Evolutionary conservation across 176 grass and related monocot species (phyloP).

Genomic region (Typha latifolia): DNA sequence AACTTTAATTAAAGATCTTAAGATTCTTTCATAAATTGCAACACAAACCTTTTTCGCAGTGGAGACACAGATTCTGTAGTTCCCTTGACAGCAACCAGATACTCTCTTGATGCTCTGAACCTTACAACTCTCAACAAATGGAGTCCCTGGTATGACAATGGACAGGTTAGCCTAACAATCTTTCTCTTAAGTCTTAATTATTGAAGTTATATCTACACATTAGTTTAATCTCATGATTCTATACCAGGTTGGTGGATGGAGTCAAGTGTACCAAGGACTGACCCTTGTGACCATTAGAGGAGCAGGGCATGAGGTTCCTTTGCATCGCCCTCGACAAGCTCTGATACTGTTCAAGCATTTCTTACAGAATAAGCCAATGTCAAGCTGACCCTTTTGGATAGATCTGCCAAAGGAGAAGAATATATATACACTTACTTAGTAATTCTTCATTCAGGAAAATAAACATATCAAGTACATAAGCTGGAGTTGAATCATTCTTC

Average conservation of each 20-base stretch:
- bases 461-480: too few species aligned
- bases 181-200: background rate
- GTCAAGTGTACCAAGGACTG: conserved; percentile 36
- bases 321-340: conserved; percentile 33
- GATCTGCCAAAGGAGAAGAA: too few species aligned
- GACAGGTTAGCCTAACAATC: conserved; percentile 32
- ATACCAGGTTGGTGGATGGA: conserved; percentile 42
- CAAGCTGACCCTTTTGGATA: conserved; percentile 1
- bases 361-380: conserved; percentile 24
- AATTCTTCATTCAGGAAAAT: too few species aligned
- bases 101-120: conserved; percentile 69
- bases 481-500: too few species aligned
- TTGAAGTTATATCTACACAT: background rate
- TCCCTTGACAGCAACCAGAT: conserved; percentile 56
- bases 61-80: conserved; percentile 77
- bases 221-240: background rate
- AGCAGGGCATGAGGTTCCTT: conserved; percentile 44
- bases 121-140: conserved; percentile 44
- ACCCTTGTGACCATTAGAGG: conserved; percentile 30
- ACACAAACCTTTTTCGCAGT: conserved; percentile 17
- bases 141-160: conserved; percentile 70
- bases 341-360: conserved; percentile 35
- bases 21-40: background rate
- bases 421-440: too few species aligned
- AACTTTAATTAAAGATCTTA: background rate